phyloP scores from a whole-genome alignment of 257 asterid genomes.

The Thymus mandschuricus region DNA sequence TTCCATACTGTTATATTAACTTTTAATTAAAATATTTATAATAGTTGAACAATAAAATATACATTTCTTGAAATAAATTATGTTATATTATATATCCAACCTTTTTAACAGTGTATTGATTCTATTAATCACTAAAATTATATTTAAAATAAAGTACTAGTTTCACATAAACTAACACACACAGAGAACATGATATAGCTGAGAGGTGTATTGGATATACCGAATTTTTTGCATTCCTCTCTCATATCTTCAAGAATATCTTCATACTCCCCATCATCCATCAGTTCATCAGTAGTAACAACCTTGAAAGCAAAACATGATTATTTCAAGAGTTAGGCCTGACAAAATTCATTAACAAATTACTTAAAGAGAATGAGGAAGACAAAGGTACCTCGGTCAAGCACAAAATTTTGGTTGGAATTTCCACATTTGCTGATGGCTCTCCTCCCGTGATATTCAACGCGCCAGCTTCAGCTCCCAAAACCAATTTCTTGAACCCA shows the following conservation, averaged over 20 bases:
- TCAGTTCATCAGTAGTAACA: slow-evolving; percentile 57
- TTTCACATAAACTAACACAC: slow-evolving; percentile 3
- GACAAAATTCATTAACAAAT: slow-evolving; percentile 24
- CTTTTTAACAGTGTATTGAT: too few relatives aligned
- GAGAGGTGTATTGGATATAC: slow-evolving; percentile 33
- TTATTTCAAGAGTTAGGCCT: slow-evolving; percentile 20
- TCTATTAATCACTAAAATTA: too few relatives aligned
- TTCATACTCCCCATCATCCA: slow-evolving; percentile 61
- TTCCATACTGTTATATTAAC: too few relatives aligned
- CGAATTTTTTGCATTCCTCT: slow-evolving; percentile 69
- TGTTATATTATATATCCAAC: too few relatives aligned
- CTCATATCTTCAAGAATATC: slow-evolving; percentile 75
- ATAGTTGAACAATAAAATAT: too few relatives aligned
- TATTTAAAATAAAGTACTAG: too few relatives aligned
- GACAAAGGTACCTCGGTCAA: slow-evolving; percentile 55
- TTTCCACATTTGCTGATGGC: slow-evolving; percentile 35
- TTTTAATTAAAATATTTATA: too few relatives aligned
- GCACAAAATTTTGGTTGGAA: slow-evolving; percentile 70
- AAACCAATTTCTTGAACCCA: slow-evolving; percentile 55
- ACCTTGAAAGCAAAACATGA: slow-evolving; percentile 44
- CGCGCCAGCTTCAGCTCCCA: slow-evolving; percentile 54
- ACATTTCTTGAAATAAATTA: too few relatives aligned
- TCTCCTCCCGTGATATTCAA: slow-evolving; percentile 40
- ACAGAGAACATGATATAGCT: background rate
- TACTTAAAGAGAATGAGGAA: slow-evolving; percentile 2